Conservation (phyloP, 2,329 filamentous ascomycete genomes). For the Xylaria sp. region DNA sequence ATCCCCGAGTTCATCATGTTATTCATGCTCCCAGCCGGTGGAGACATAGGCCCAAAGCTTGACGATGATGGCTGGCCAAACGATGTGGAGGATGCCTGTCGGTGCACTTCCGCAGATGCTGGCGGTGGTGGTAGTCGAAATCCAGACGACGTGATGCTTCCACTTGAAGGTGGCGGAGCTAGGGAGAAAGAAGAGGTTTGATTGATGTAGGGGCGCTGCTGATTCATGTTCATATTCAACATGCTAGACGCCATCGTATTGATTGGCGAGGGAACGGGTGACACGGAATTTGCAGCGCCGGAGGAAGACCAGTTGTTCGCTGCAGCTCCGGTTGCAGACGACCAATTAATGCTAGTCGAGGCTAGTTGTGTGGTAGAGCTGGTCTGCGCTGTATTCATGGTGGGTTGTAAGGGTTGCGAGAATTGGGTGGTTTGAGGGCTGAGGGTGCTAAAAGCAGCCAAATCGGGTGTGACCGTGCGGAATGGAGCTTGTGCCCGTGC, state of each 20-base stretch:
- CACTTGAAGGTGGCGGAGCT: constrained; percentile 61
- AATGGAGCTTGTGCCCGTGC: constrained; percentile 56
- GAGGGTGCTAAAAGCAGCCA: constrained; percentile 64
- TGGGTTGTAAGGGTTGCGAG: constrained; percentile 67
- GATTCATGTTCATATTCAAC: constrained; percentile 60
- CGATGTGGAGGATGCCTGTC: constrained; percentile 42
- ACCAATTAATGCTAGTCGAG: constrained; percentile 54
- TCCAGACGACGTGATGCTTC: constrained; percentile 47
- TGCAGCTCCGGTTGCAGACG: constrained; percentile 51
- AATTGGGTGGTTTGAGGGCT: constrained; percentile 70
- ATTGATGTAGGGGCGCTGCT: constrained; percentile 52
- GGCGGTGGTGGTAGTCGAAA: constrained; percentile 63
- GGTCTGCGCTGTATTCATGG: constrained; percentile 37
- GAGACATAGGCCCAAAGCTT: constrained; percentile 35
- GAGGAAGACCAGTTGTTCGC: constrained; percentile 62
- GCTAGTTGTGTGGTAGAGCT: constrained; percentile 47
- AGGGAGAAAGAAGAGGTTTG: constrained; percentile 65
- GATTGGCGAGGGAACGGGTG: constrained; percentile 50
- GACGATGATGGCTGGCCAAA: constrained; percentile 42
- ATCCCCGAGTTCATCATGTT: constrained; percentile 40
- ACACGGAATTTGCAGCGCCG: constrained; percentile 48
- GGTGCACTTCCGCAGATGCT: constrained; percentile 52
- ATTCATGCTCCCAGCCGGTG: constrained; percentile 42
- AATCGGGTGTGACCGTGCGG: constrained; percentile 69
- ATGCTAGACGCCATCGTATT: constrained; percentile 56